Base-by-base conservation (phyloP, 2,329 filamentous ascomycete genomes). In the Colletotrichum euphorbiae region DNA sequence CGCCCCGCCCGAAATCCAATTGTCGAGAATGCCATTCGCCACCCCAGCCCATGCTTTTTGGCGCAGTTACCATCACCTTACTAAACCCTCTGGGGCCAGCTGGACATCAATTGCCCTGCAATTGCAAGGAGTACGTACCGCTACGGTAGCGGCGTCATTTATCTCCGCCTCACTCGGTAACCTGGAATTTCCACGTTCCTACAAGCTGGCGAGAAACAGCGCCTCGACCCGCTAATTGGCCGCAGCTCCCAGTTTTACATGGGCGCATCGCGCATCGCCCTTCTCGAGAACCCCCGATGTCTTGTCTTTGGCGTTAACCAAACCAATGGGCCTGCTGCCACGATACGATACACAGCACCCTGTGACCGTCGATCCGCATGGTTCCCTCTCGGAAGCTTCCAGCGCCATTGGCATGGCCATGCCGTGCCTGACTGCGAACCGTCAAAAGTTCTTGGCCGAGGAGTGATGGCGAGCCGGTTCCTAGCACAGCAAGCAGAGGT, bases 21-120 rank as follows among this genome's bases (percentile, higher is more conserved):
- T 69, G 67, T 62, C 62, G 62, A 67, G 67, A 69, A 67, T 67
- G 19, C 67, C 62, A 69, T 69, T 69, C 67, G 67, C 67, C 67
- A 69, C 67, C 56, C 38, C 42, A 51, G 52, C 60, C n/a, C 21
- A 40, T 7, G 2, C 28, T 24, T 24, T 24, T 24, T 24, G n/a
- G 7, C 52, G 12, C 36, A 40, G 48, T 28, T 31, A 31, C 28
- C 28, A 8, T 6, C 28, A 28, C 28, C 28, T 28, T 28, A 28
- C 21, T 2, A 2, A 28, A 28, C 6, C 28, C 48, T 28, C 28
- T 28, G 28, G 15, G 36, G 17, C 33, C 52, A 55, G 52, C 52
- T 40, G 51, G 51, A 15, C 31, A 55, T 24, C 24, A 24, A 24
- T 24, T 5, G 3, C 24, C 4, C 8, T 17, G 33, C 46, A 31